Conservation (phyloP, 2,329 filamentous ascomycete species). For the Fusarium sp. region DNA sequence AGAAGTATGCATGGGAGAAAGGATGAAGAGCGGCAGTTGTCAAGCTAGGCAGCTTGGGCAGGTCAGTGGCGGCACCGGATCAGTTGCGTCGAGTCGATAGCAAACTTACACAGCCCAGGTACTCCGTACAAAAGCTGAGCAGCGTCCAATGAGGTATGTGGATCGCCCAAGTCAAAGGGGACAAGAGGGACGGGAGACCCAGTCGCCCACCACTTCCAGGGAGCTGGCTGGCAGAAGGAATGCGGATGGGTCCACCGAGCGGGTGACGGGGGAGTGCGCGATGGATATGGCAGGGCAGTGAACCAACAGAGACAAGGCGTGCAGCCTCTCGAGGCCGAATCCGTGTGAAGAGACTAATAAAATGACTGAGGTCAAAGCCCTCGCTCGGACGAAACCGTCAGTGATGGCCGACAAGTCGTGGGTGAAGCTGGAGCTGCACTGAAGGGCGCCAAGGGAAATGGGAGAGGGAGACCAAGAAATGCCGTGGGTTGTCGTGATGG, state of each 20-base stretch:
- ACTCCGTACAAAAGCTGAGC: slow-evolving; percentile 17
- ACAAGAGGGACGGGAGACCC: slow-evolving; percentile 31
- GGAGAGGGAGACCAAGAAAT: slow-evolving; percentile 15
- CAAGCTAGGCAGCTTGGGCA: slow-evolving; percentile 30
- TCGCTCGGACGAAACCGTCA: slow-evolving; percentile 16
- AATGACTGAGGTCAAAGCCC: slow-evolving; percentile 17
- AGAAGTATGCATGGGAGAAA: slow-evolving; percentile 24
- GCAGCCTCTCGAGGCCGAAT: slow-evolving; percentile 11
- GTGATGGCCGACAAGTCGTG: neutral
- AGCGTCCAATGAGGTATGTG: slow-evolving; percentile 33
- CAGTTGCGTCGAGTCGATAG: slow-evolving; percentile 37
- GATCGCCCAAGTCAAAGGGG: slow-evolving; percentile 31
- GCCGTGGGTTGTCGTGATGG: neutral
- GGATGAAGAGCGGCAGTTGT: slow-evolving; percentile 23
- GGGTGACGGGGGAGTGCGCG: slow-evolving; percentile 31
- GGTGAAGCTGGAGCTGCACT: slow-evolving; percentile 5
- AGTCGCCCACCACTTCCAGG: slow-evolving; percentile 40
- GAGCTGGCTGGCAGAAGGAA: slow-evolving; percentile 40
- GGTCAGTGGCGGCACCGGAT: slow-evolving; percentile 35
- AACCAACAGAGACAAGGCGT: slow-evolving; percentile 27
- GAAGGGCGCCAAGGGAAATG: neutral
- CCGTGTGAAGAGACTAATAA: slow-evolving; percentile 14
- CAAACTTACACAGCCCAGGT: slow-evolving; percentile 41
- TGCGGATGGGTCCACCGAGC: slow-evolving; percentile 42
- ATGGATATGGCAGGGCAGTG: slow-evolving; percentile 21